Evolutionary conservation across 1,284 basidiomycete species (phyloP).

Genomic region (Cutaneotrichosporon dermatis): DNA sequence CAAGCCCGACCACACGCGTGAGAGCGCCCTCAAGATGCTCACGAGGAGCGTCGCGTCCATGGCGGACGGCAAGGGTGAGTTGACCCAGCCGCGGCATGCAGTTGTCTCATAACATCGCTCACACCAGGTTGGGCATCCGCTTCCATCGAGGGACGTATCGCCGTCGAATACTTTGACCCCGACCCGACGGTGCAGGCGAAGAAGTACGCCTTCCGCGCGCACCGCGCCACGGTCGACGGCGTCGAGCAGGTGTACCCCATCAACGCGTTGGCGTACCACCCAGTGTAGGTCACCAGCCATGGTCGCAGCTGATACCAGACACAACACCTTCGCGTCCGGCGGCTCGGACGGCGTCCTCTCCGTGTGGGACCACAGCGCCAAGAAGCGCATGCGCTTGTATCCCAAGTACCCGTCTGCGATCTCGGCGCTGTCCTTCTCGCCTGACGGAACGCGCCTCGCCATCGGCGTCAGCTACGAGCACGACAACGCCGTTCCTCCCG

Average conservation of each 20-base stretch:
- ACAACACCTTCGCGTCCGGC: constrained; percentile 90
- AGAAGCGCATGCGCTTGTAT: constrained; percentile 88
- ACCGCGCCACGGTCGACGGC: constrained; percentile 80
- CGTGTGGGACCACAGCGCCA: constrained; percentile 95
- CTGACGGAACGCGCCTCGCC: constrained; percentile 74
- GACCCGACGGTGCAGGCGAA: constrained; percentile 69
- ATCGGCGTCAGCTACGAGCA: constrained; percentile 84
- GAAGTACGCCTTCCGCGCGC: constrained; percentile 99
- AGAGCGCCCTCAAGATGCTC: constrained; percentile 94
- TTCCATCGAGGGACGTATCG: constrained; percentile 92
- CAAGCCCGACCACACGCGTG: constrained; percentile 68
- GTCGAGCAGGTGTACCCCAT: constrained; percentile 99
- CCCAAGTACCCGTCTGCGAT: constrained; percentile 71
- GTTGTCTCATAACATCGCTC: neutral
- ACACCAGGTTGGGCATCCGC: constrained; percentile 82
- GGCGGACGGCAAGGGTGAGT: constrained; percentile 79
- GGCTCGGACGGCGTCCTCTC: constrained; percentile 88
- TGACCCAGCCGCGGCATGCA: neutral
- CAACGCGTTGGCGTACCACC: constrained; percentile 90
- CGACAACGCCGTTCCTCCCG: constrained; percentile 59
- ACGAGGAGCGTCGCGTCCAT: constrained; percentile 86
- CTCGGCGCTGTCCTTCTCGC: constrained; percentile 71
- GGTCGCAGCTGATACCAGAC: constrained; percentile 50
- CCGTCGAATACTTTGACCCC: constrained; percentile 94
- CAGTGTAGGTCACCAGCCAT: constrained; percentile 56